phyloP scores from a whole-genome alignment of 2,329 filamentous ascomycete species.

The Penicillium sp. region DNA sequence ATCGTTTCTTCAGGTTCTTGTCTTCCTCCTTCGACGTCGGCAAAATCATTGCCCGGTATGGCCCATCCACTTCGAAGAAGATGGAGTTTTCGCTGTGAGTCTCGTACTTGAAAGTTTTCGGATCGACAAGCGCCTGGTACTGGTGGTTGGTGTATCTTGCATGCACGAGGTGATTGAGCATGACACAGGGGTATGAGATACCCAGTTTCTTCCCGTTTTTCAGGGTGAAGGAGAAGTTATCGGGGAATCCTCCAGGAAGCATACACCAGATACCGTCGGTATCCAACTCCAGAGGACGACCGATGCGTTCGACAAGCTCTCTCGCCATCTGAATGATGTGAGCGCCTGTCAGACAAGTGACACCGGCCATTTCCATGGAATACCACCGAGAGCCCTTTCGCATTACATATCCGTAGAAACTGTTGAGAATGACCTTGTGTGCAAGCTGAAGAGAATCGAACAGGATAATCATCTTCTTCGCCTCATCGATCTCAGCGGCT shows the following conservation, averaged over 20 bases:
- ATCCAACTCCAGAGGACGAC: slow-evolving; percentile 87
- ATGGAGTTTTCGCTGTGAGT: slow-evolving; percentile 99
- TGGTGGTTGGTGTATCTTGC: slow-evolving; percentile 94
- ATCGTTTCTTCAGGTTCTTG: slow-evolving; percentile 99
- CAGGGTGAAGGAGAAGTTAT: slow-evolving; percentile 91
- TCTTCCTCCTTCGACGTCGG: slow-evolving; percentile 98
- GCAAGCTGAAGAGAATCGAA: slow-evolving; percentile 95
- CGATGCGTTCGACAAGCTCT: slow-evolving; percentile 88
- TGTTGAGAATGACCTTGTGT: slow-evolving; percentile 98
- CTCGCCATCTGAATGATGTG: slow-evolving; percentile 96
- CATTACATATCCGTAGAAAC: slow-evolving; percentile 99
- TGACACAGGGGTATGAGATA: slow-evolving; percentile 98
- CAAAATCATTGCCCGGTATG: slow-evolving; percentile 95
- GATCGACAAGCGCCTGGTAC: slow-evolving; percentile 85
- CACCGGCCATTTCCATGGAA: slow-evolving; percentile 98
- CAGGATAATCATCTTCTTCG: slow-evolving; percentile 97
- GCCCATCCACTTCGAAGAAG: slow-evolving; percentile 98
- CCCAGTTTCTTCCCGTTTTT: slow-evolving; percentile 93
- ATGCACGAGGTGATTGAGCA: slow-evolving; percentile 97
- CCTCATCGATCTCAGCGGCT: slow-evolving; percentile 76
- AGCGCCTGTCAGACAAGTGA: slow-evolving; percentile 93
- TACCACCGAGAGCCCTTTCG: slow-evolving; percentile 98
- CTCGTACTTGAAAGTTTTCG: slow-evolving; percentile 80
- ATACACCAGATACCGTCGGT: slow-evolving; percentile 99
- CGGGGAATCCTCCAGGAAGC: slow-evolving; percentile 90